Evolutionary conservation across 176 grass and related monocot genomes (phyloP).

Genomic region (Raddia guianensis): DNA sequence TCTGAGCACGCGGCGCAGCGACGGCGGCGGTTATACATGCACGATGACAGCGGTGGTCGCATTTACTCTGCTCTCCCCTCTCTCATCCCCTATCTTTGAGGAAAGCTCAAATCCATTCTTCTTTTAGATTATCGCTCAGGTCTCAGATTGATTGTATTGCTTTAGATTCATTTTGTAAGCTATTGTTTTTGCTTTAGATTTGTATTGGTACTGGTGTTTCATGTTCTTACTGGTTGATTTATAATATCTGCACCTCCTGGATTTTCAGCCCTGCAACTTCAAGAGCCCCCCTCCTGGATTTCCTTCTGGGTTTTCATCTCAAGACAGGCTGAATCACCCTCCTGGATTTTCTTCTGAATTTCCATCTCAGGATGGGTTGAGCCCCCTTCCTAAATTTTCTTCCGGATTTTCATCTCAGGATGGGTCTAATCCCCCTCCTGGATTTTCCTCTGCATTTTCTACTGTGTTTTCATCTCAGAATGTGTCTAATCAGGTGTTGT

Average conservation of each 20-base stretch:
- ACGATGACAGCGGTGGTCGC: too few relatives aligned
- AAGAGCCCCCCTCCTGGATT: constrained; percentile 62
- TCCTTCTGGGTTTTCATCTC: constrained; percentile 60
- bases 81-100: too few relatives aligned
- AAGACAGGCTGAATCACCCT: constrained; percentile 56
- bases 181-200: too few relatives aligned
- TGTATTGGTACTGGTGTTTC: too few relatives aligned
- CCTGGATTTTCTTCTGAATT: constrained; percentile 52
- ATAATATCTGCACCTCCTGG: constrained; percentile 59
- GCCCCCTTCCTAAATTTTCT: constrained; percentile 37
- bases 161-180: too few relatives aligned
- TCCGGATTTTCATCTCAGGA: constrained; percentile 39
- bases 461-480: constrained; percentile 60
- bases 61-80: too few relatives aligned
- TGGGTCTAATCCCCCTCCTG: constrained; percentile 35
- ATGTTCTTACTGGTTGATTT: too few relatives aligned
- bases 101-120: too few relatives aligned
- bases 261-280: constrained; percentile 45
- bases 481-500: constrained; percentile 48
- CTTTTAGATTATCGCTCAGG: too few relatives aligned
- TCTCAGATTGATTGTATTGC: too few relatives aligned
- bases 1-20: too few relatives aligned
- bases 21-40: too few relatives aligned
- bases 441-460: constrained; percentile 47
- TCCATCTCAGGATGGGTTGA: constrained; percentile 57